Percentiles rank a stretch among this genome's conserved stretches.
Evolutionary conservation across 768 basidiomycete species (phyloP).

Genomic region (Leccinum truebloodii): DNA sequence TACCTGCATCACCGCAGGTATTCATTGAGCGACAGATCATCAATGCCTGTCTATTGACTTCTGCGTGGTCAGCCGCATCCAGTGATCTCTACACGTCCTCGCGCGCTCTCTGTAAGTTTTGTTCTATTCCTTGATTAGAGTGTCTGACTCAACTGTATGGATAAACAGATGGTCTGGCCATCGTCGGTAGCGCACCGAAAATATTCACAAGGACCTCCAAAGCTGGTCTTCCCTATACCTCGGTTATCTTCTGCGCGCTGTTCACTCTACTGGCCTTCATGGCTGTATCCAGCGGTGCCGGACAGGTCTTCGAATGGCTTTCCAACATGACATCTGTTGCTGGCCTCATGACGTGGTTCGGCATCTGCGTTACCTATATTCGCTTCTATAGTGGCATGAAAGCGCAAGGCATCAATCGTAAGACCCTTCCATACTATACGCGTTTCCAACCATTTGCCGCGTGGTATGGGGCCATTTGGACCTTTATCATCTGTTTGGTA

Average conservation of each 20-base stretch:
- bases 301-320: constrained; percentile 80
- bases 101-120: constrained; percentile 74
- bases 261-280: constrained; percentile 80
- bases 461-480: constrained; percentile 44
- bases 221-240: constrained; percentile 74
- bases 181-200: constrained; percentile 77
- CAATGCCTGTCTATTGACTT: constrained; percentile 81
- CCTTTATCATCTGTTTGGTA: constrained; percentile 61
- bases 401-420: constrained; percentile 75
- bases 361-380: constrained; percentile 72
- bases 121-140: not conserved
- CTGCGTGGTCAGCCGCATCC: constrained; percentile 91
- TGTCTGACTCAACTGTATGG: constrained; percentile 1
- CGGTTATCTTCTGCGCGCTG: constrained; percentile 64
- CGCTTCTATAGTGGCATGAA: constrained; percentile 87
- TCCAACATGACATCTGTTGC: constrained; percentile 69
- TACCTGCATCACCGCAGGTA: constrained; percentile 6
- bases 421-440: constrained; percentile 67
- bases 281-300: constrained; percentile 66
- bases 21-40: constrained; percentile 51
- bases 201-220: constrained; percentile 71
- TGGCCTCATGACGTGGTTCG: constrained; percentile 81
- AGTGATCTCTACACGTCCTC: constrained; percentile 91
- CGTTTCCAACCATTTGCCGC: constrained; percentile 73
- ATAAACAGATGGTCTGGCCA: constrained; percentile 71